A percentile compares a stretch with the other conserved stretches of the same genome.
phyloP scores from a whole-genome alignment of 2,329 filamentous ascomycete species.

The Purpureocillium lavendulum region DNA sequence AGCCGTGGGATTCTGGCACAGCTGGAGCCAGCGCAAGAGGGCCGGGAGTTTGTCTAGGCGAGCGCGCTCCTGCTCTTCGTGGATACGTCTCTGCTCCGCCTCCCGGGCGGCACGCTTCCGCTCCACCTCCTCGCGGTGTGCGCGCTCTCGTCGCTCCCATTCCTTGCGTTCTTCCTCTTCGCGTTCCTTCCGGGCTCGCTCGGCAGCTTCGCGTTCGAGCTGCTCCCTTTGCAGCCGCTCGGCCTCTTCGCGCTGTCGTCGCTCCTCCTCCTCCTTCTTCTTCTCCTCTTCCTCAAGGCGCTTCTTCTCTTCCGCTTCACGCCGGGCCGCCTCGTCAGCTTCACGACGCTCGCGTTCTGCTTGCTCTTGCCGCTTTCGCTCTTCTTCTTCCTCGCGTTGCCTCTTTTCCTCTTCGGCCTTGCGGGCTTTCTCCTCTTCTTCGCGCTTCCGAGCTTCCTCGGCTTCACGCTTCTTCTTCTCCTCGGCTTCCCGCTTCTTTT shows the following conservation, averaged over 20 bases:
- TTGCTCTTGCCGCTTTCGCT: constrained; percentile 21
- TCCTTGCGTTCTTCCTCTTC: constrained; percentile 46
- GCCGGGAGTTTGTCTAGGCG: constrained; percentile 51
- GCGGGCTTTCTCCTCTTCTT: constrained; percentile 25
- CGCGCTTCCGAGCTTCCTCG: constrained; percentile 22
- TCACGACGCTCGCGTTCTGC: constrained; percentile 26
- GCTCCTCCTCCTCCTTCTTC: constrained; percentile 27
- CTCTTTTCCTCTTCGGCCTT: constrained; percentile 26
- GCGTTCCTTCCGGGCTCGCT: constrained; percentile 38
- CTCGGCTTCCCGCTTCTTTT: constrained; percentile 19
- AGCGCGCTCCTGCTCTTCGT: constrained; percentile 45
- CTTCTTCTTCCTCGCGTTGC: constrained; percentile 25
- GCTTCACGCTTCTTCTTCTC: constrained; percentile 23
- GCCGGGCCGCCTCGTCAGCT: constrained; percentile 24
- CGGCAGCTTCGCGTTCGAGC: constrained; percentile 37
- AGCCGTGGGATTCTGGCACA: constrained; percentile 40
- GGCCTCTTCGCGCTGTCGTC: constrained; percentile 34
- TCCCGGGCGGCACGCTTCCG: constrained; percentile 41
- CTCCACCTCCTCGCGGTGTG: constrained; percentile 36
- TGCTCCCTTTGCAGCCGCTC: constrained; percentile 35
- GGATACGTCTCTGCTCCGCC: constrained; percentile 40
- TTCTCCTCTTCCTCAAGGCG: constrained; percentile 29
- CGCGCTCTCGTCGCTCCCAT: constrained; percentile 36
- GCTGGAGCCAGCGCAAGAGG: constrained; percentile 52
- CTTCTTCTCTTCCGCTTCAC: constrained; percentile 28